A percentile compares a stretch with the other conserved stretches of the same genome.
Evolutionary conservation across 2,329 filamentous ascomycete genomes (phyloP).

Genomic region (Ascochyta viciae-villosae): DNA sequence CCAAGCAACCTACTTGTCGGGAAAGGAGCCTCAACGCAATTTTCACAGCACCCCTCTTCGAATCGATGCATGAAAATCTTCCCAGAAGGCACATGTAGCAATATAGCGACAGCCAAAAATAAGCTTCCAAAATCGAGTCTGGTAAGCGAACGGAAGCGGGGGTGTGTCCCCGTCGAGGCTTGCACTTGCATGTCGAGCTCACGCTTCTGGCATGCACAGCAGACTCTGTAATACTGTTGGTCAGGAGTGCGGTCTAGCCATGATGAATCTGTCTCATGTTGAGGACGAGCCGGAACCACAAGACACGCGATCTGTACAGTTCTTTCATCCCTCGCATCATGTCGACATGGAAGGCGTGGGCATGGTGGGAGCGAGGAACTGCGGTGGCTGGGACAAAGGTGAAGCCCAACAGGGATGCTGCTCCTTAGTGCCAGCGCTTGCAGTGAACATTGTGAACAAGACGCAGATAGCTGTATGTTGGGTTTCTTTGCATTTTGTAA

Average conservation of each 20-base stretch:
- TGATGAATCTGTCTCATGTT: slow-evolving; percentile 26
- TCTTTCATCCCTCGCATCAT: slow-evolving; percentile 21
- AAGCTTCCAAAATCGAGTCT: slow-evolving; percentile 27
- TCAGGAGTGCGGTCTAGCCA: slow-evolving; percentile 16
- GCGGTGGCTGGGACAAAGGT: slow-evolving; percentile 34
- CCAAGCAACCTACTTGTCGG: background rate
- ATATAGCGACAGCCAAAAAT: slow-evolving; percentile 29
- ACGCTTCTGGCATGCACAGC: slow-evolving; percentile 29
- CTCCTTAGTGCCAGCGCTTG: slow-evolving; percentile 44
- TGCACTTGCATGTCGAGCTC: slow-evolving; percentile 22
- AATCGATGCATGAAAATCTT: slow-evolving; percentile 13
- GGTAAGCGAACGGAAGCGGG: slow-evolving; percentile 26
- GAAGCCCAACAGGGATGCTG: slow-evolving; percentile 34
- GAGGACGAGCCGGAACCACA: slow-evolving; percentile 10
- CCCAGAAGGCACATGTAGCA: slow-evolving; percentile 5
- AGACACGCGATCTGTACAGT: slow-evolving; percentile 9
- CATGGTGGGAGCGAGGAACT: slow-evolving; percentile 22
- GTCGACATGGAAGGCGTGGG: slow-evolving; percentile 16
- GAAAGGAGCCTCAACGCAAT: slow-evolving; percentile 5
- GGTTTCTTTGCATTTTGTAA: slow-evolving; percentile 13
- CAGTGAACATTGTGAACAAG: slow-evolving; percentile 28
- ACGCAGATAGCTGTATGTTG: slow-evolving; percentile 25
- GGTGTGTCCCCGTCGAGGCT: slow-evolving; percentile 9
- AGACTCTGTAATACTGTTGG: slow-evolving; percentile 31
- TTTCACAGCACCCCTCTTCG: slow-evolving; percentile 7